Evolutionary conservation across 2,329 filamentous ascomycete genomes (phyloP), one percentile per base, ranked within the genome.

Genomic region (Ramichloridium luteum): DNA sequence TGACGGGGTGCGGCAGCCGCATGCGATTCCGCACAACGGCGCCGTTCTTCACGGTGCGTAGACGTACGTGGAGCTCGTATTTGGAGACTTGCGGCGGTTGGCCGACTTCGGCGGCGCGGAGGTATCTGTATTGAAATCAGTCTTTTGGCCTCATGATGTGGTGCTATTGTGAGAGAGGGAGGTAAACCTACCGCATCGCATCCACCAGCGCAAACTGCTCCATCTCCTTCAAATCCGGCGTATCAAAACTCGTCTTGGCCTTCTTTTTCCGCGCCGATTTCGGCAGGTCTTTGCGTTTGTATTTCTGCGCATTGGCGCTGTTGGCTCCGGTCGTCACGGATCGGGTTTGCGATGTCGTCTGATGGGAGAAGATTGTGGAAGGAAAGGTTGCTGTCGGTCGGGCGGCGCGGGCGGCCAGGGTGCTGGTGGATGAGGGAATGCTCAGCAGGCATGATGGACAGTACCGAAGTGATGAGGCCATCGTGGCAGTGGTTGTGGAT

Each of bases 81-180:
- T 94, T 96, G 45, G 76, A 67, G 8, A 67, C 65, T 3, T 70
- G 67, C 3, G 82, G 79, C 29, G 77, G 71, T 32, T 74, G 74
- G 51, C 90, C 88, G 47, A 94, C 86, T 70, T 98, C 90, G 51
- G 80, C 77, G 28, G 90, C 88, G 50, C 84, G 82, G 44, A 98
- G 74, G 55, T 93, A 90, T 54, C 85, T 93, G 45, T 16, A 36
- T 25, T 3, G 25, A 28, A 9, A 30, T 10, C 26, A 22, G n/a
- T 3, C 5, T 14, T 3, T 5, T 13, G 5, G 11, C 10, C 5
- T 6, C 4, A 11, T 28, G n/a, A 26, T 32, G 5, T 13, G 13
- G 10, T 32, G 22, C 12, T 22, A 12, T 4, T 25, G 17, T 20
- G n/a, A n/a, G n/a, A n/a, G n/a, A n/a, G n/a, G n/a, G 27, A 39